Evolutionary conservation across 2,329 filamentous ascomycete species (phyloP), one percentile per base, ranked within the genome.

Genomic region (Hypocrella siamensis): DNA sequence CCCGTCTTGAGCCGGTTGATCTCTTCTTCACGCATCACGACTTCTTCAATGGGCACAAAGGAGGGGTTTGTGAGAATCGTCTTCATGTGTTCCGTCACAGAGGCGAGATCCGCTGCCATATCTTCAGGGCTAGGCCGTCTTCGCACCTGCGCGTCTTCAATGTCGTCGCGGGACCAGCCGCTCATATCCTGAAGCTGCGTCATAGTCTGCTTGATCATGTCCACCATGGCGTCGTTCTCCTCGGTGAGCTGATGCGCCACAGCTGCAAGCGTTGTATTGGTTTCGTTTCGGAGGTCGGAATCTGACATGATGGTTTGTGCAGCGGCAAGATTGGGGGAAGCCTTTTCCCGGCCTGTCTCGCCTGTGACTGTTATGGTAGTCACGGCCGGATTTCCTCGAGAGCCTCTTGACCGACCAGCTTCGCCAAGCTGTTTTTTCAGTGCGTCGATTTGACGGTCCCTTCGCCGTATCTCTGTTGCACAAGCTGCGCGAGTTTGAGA

Each of bases 1-100:
- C 86, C 84, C 34, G 79, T 72, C 33, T 83, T 75, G 30, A 98
- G 63, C 31, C 82, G 71, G 32, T 70, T 67, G 40, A 98, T 96
- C 51, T 94, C 86, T 37, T 92, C 79, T 40, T 98, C 88, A 33
- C 88, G 75, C n/a, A 85, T 59, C 47, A 92, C 78, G 3, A 98
- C 84, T 52, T 96, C 90, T 45, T 96, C 90, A 16, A 96, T 73
- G 1, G 88, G 82, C 11, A 94, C 90, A 51, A 96, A 98, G 3
- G 86, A 93, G 2, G 90, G 90, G 47, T 96, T 96, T 7, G 85
- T 94, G 28, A 98, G 64, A 24, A 98, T 71, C 3, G 70, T 79
- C 41, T 80, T 72, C 40, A 98, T 68, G 47, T 93, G 84, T 21
- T 80, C 74, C 37, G 96, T 65, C 8, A 93, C 75, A 6, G 62